These are phyloP conservation scores for Blepharisma japonicum DNA, from an alignment of 73 alveolate genomes.

Conservation along the genomic window DNA sequence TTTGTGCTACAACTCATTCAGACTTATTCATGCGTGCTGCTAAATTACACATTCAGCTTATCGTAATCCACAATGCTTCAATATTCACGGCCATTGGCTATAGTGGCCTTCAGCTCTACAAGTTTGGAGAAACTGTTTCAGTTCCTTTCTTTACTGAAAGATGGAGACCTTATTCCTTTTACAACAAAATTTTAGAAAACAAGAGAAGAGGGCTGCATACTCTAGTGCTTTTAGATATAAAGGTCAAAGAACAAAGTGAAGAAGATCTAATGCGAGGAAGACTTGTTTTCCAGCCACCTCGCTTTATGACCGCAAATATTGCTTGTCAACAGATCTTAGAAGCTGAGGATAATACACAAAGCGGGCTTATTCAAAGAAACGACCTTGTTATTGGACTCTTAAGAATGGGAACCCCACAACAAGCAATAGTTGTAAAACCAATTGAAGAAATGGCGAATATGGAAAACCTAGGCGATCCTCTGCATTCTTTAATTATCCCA, in stretches of 20 bases:
- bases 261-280: constrained; percentile 40
- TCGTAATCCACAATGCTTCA: constrained; percentile 97
- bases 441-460: constrained; percentile 65
- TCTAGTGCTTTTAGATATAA: constrained; percentile 84
- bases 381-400: constrained; percentile 89
- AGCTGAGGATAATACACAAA: constrained; percentile 72
- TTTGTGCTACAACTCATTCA: constrained; percentile 99
- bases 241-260: constrained; percentile 91
- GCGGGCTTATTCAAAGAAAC: constrained; percentile 55
- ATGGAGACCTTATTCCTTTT: constrained; percentile 99
- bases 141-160: constrained; percentile 98
- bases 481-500: constrained; percentile 90
- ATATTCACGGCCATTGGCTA: constrained; percentile 95
- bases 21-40: constrained; percentile 96
- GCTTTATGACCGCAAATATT: constrained; percentile 90
- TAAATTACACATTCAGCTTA: constrained; percentile 90
- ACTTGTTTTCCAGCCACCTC: constrained; percentile 86
- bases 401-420: constrained; percentile 85
- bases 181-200: constrained; percentile 90
- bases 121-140: constrained; percentile 99
- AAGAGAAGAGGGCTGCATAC: constrained; percentile 93
- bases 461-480: constrained; percentile 89
- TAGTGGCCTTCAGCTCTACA: constrained; percentile 94
- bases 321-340: constrained; percentile 91
- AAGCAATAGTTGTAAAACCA: constrained; percentile 72